Percentiles rank a stretch among this genome's conserved stretches.
These are phyloP conservation scores for Ophiocordyceps camponoti-leonardi DNA, from an alignment of 2,329 filamentous ascomycete genomes.

Conservation along the genomic window DNA sequence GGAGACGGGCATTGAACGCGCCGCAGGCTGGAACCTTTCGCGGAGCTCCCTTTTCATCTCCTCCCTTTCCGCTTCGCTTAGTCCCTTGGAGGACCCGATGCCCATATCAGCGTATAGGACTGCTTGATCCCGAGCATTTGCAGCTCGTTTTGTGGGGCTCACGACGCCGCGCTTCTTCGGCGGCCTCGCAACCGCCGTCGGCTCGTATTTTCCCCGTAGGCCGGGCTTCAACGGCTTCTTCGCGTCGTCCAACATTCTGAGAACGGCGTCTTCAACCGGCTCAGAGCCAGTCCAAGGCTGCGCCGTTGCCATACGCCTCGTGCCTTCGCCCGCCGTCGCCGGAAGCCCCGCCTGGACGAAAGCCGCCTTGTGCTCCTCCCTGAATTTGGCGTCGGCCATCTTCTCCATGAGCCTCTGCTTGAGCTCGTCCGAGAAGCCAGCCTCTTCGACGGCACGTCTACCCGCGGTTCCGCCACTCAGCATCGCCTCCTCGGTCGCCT, in stretches of 20 bases:
- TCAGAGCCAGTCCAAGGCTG: constrained; percentile 69
- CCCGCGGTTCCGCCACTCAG: constrained; percentile 40
- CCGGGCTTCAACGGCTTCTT: constrained; percentile 47
- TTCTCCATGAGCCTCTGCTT: constrained; percentile 40
- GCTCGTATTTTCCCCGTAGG: constrained; percentile 27
- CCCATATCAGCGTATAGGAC: constrained; percentile 31
- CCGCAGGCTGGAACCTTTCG: constrained; percentile 61
- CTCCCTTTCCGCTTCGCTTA: constrained; percentile 58
- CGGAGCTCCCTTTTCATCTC: constrained; percentile 56
- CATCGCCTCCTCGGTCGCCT: constrained; percentile 47
- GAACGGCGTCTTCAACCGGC: constrained; percentile 51
- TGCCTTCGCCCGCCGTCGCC: constrained; percentile 47
- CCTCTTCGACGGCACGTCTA: constrained; percentile 40
- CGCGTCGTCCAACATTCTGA: constrained; percentile 74
- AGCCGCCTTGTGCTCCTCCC: constrained; percentile 28
- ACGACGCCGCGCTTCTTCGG: constrained; percentile 20
- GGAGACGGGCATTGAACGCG: constrained; percentile 56
- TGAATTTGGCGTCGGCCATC: constrained; percentile 36
- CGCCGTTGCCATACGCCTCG: constrained; percentile 48
- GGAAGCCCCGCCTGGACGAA: constrained; percentile 31
- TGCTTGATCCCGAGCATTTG: constrained; percentile 39
- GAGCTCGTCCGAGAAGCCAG: constrained; percentile 46
- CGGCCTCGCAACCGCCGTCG: constrained; percentile 34
- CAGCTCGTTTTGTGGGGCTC: constrained; percentile 28
- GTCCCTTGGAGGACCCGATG: constrained; percentile 26